A percentile compares a stretch with the other conserved stretches of the same genome.
phyloP scores from a whole-genome alignment of 176 grass and related monocot species.

The Carex parvula region DNA sequence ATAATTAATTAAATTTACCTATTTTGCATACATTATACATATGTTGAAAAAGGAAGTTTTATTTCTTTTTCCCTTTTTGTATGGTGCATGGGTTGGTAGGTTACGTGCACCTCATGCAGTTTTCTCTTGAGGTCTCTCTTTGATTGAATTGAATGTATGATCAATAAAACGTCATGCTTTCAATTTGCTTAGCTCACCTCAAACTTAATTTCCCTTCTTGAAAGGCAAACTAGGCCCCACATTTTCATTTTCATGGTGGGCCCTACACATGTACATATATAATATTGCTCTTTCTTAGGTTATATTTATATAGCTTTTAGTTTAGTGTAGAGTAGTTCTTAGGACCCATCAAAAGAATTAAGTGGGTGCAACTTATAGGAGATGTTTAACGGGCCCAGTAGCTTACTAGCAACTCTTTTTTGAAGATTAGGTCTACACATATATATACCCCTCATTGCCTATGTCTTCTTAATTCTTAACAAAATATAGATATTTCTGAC shows the following conservation, averaged over 20 bases:
- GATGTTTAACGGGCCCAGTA: slow-evolving; percentile 16
- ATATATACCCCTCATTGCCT: background rate
- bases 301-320: background rate
- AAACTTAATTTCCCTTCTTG: slow-evolving; percentile 7
- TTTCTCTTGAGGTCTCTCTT: slow-evolving; percentile 5
- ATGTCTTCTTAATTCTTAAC: background rate
- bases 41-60: background rate
- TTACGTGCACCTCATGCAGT: slow-evolving; percentile 26
- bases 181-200: slow-evolving; percentile 16
- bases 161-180: slow-evolving; percentile 24
- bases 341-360: slow-evolving; percentile 17
- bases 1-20: background rate
- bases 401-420: slow-evolving; percentile 18
- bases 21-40: background rate
- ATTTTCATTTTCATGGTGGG: background rate
- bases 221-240: slow-evolving; percentile 19
- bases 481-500: background rate
- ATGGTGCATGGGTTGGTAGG: slow-evolving; percentile 14
- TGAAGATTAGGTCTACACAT: slow-evolving; percentile 3
- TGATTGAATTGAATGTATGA: slow-evolving; percentile 15
- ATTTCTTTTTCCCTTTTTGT: background rate
- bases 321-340: slow-evolving; percentile 22
- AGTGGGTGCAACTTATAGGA: slow-evolving; percentile 23
- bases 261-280: background rate
- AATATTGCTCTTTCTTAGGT: slow-evolving; percentile 14